A percentile compares a stretch with the other conserved stretches of the same genome.
Conservation (phyloP, 306 rosid genomes). For the Geum urbanum region DNA sequence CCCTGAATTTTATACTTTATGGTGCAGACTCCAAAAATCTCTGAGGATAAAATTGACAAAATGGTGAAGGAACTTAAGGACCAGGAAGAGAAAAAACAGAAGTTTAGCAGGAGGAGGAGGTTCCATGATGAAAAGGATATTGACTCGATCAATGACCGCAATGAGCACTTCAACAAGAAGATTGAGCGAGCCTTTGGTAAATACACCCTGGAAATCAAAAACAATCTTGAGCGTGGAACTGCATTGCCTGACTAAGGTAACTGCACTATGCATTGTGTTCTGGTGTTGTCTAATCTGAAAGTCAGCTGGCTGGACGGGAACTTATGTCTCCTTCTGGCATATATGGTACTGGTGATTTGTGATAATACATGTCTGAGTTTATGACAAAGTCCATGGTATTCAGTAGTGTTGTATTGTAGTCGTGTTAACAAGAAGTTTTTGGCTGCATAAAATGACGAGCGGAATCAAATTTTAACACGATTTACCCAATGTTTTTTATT, state of each 20-base stretch:
- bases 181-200: constrained; percentile 96
- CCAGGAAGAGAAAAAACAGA: constrained; percentile 63
- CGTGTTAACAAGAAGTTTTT: not conserved
- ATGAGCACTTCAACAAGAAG: constrained; percentile 97
- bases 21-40: constrained; percentile 63
- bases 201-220: constrained; percentile 95
- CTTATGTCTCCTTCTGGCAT: not conserved
- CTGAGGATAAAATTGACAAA: constrained; percentile 80
- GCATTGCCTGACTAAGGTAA: constrained; percentile 79
- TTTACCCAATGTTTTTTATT: not conserved
- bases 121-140: constrained; percentile 95
- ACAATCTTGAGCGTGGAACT: constrained; percentile 98
- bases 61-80: constrained; percentile 95
- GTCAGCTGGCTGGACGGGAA: not conserved
- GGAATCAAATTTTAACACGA: not conserved
- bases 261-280: not conserved
- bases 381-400: not conserved
- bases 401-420: not conserved
- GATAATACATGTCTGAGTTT: constrained; percentile 4
- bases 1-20: constrained; percentile 20
- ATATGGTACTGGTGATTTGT: constrained; percentile 2
- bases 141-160: constrained; percentile 94
- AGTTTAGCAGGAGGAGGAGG: constrained; percentile 86
- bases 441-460: not conserved
- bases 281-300: not conserved